Evolutionary conservation across 2,329 filamentous ascomycete species (phyloP), one percentile per base, ranked within the genome.

Genomic region (Pseudocercospora crystallina): DNA sequence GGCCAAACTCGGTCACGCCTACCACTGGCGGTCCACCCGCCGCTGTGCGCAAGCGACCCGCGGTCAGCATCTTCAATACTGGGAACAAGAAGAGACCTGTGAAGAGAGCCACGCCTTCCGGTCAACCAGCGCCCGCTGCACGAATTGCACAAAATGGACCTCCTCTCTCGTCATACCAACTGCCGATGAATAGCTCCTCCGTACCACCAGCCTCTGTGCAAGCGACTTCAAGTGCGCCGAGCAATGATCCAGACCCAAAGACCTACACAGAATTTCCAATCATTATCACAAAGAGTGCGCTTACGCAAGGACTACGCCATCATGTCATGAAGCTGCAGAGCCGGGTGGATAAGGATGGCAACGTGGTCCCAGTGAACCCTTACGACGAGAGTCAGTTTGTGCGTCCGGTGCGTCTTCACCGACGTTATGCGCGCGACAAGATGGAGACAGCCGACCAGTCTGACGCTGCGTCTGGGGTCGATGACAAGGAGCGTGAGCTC

Each of bases 291-390:
- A 95, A 95, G 71, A 84, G 85, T 63, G 83, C 85, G 8, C 71
- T 96, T 43, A 79, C 89, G 49, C 86, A 94, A 60, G 88, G 87
- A 5, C 74, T 95, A 52, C 87, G 92, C 42, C 85, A 90, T 64
- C 94, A 99, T 67, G 82, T 95, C 56, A 91, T 96, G 77, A 86
- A 89, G 61, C 84, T 99, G 49, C 79, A 86, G 56, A 76, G 80
- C 20, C 44, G 84, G 83, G 35, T 56, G 11, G 62, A 64, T 29
- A 53, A 56, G n/a, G 54, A 61, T 8, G 60, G 62, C 32, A 51
- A 61, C 33, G 52, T 58, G 2, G 42, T 54, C 5, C 62, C 78
- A 77, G 57, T 73, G 55, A 86, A 87, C 60, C 80, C 84, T 30
- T 78, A 89, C 53, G 85, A 97, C 64, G 85, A 92, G 59, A 77